Base-by-base conservation (phyloP, 345 rosid genomes). In the Laguncularia racemosa region DNA sequence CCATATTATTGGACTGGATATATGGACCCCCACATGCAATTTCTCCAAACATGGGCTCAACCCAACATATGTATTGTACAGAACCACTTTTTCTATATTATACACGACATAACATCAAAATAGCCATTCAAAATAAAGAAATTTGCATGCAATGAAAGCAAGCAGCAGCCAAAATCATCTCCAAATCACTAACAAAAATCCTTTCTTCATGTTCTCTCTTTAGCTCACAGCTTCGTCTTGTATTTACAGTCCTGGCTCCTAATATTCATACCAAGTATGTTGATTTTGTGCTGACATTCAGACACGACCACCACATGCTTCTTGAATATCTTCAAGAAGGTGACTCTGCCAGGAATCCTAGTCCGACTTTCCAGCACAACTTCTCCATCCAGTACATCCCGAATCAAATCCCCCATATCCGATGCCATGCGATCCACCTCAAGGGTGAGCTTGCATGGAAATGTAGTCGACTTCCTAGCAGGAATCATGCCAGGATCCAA, bases 331-430 rank as follows among this genome's bases (percentile, higher is more conserved):
- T 77, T 74, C 62, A 80, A 56, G 46, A 81, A 46, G 3, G 58
- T 78, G 18, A 80, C 67, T 59, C 70, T 68, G 0, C 95, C 88
- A 0, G 90, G 86, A 64, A 87, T 74, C n/a, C 23, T 56, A 4
- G 86, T 65, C 0, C 54, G 50, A 10, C 80, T 67, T 59, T 76
- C 80, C 49, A 81, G 4, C 15, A 55, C 77, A 23, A 80, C 20
- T n/a, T 74, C 63, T 3, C 83, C 75, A 0, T 17, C 65, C 50
- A 71, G 0, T 13, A 81, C 54, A 66, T 86, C 86, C 33, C 53
- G 55, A 38, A 66, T 48, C 46, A 86, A 53, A 26, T 28, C 55
- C 14, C 65, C 51, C 55, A 66, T 2, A 13, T 76, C 44, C 2
- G 68, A 58, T 3, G 62, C 77, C 49, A 71, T 17, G 60, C 60